Conservation (phyloP, 257 asterid genomes). For the Apocynum venetum region DNA sequence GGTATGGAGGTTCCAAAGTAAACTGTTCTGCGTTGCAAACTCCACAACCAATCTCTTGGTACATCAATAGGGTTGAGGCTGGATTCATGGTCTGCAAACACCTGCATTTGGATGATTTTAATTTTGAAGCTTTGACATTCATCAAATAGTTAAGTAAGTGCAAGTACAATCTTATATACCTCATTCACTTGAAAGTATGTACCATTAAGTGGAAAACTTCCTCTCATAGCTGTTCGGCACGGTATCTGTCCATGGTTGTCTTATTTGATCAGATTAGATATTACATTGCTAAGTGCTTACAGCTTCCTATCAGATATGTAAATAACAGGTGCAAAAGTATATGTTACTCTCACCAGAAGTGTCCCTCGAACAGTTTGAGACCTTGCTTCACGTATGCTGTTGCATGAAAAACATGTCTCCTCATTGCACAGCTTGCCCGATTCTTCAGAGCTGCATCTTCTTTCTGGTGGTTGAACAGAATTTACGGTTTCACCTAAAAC, state of each 20-base stretch:
- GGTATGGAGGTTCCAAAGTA: slow-evolving; percentile 96
- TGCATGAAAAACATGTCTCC: slow-evolving; percentile 86
- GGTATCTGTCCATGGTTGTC: slow-evolving; percentile 60
- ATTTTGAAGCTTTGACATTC: slow-evolving; percentile 14
- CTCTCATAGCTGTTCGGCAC: slow-evolving; percentile 98
- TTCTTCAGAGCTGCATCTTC: slow-evolving; percentile 61
- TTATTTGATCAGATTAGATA: slow-evolving; percentile 23
- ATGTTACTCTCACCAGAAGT: slow-evolving; percentile 60
- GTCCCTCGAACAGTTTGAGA: slow-evolving; percentile 93
- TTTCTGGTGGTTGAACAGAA: slow-evolving; percentile 84
- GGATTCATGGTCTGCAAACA: slow-evolving; percentile 90
- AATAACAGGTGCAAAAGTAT: background rate
- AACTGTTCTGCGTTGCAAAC: slow-evolving; percentile 78
- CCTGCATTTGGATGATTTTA: slow-evolving; percentile 40
- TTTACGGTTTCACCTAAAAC: slow-evolving; percentile 79
- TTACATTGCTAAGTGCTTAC: background rate
- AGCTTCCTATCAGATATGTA: background rate
- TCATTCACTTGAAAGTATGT: slow-evolving; percentile 97
- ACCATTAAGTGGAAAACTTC: slow-evolving; percentile 98
- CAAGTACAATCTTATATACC: slow-evolving; percentile 39
- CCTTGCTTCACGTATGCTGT: slow-evolving; percentile 75
- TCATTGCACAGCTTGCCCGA: slow-evolving; percentile 59
- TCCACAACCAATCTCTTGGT: slow-evolving; percentile 93
- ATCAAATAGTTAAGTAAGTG: slow-evolving; percentile 14
- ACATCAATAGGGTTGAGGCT: slow-evolving; percentile 75